Evolutionary conservation across 225 moss, liverwort and hornwort genomes (phyloP).

Genomic region (Sphagnum contortum): DNA sequence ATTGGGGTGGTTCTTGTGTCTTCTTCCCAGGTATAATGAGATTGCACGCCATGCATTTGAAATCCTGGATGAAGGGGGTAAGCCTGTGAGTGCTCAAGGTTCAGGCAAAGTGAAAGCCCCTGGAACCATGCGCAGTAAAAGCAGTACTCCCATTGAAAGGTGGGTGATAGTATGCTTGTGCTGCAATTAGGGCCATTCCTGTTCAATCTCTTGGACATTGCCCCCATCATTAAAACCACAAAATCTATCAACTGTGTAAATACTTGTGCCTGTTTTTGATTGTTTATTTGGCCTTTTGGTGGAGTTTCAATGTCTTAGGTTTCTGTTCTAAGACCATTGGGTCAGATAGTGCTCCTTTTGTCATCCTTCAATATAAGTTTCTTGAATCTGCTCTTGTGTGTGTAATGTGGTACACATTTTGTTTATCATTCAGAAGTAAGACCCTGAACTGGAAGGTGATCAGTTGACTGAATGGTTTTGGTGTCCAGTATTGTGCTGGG

Average conservation of each 20-base stretch:
- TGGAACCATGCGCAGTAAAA: constrained; percentile 24
- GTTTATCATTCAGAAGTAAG: too few species aligned
- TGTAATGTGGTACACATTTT: too few species aligned
- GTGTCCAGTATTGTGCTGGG: constrained; percentile 61
- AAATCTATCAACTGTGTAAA: too few species aligned
- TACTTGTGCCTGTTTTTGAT: constrained; percentile 4
- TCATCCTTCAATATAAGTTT: too few species aligned
- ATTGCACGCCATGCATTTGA: constrained; percentile 86
- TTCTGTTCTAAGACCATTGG: too few species aligned
- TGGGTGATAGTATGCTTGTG: not conserved
- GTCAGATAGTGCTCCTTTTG: too few species aligned
- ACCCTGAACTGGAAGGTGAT: too few species aligned
- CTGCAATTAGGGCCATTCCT: not conserved
- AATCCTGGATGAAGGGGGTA: constrained; percentile 41
- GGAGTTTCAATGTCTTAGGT: not conserved
- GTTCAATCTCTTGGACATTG: too few species aligned
- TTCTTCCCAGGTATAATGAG: constrained; percentile 75
- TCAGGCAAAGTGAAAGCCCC: constrained; percentile 27
- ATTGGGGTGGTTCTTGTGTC: constrained; percentile 2
- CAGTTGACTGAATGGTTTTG: not conserved
- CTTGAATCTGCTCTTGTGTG: too few species aligned
- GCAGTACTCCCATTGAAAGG: constrained; percentile 43
- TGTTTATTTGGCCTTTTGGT: constrained; percentile 6
- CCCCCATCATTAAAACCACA: too few species aligned
- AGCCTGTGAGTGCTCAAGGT: constrained; percentile 21